These are phyloP conservation scores for Immersiella caudata DNA, from an alignment of 495 filamentous ascomycete species.

Conservation along the genomic window DNA sequence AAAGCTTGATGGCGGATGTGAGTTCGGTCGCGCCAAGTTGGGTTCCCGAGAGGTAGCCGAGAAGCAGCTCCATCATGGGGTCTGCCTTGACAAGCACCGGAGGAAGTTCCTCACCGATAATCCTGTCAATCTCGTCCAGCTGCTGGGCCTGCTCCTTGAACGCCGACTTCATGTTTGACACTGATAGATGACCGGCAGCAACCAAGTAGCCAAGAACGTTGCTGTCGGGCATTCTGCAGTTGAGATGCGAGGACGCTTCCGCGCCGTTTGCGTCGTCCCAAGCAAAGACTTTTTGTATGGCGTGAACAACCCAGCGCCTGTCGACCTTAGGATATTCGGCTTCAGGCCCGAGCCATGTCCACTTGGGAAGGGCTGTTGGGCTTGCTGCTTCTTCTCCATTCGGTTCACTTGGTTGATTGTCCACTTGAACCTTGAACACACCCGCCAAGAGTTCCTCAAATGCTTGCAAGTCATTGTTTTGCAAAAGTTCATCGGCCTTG, in stretches of 20 bases:
- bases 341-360: slow-evolving; percentile 45
- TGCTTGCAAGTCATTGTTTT: slow-evolving; percentile 44
- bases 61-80: slow-evolving; percentile 60
- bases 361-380: slow-evolving; percentile 28
- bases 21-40: slow-evolving; percentile 52
- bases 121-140: slow-evolving; percentile 38
- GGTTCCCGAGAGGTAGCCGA: slow-evolving; percentile 56
- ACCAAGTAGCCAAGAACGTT: slow-evolving; percentile 64
- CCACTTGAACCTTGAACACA: slow-evolving; percentile 43
- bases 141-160: slow-evolving; percentile 55
- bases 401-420: slow-evolving; percentile 28
- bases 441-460: slow-evolving; percentile 60
- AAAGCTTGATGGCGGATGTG: slow-evolving; percentile 48
- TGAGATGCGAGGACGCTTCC: slow-evolving; percentile 42
- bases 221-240: slow-evolving; percentile 53
- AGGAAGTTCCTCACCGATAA: slow-evolving; percentile 60
- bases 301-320: slow-evolving; percentile 56
- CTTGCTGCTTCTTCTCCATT: slow-evolving; percentile 15
- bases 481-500: slow-evolving; percentile 51
- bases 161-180: slow-evolving; percentile 63
- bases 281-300: slow-evolving; percentile 53
- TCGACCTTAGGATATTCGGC: slow-evolving; percentile 49
- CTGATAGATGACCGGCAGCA: slow-evolving; percentile 62
- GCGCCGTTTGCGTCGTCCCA: slow-evolving; percentile 40
- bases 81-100: slow-evolving; percentile 62